Conservation (phyloP, 2,329 filamentous ascomycete genomes). For the Samsoniella hepiali region DNA sequence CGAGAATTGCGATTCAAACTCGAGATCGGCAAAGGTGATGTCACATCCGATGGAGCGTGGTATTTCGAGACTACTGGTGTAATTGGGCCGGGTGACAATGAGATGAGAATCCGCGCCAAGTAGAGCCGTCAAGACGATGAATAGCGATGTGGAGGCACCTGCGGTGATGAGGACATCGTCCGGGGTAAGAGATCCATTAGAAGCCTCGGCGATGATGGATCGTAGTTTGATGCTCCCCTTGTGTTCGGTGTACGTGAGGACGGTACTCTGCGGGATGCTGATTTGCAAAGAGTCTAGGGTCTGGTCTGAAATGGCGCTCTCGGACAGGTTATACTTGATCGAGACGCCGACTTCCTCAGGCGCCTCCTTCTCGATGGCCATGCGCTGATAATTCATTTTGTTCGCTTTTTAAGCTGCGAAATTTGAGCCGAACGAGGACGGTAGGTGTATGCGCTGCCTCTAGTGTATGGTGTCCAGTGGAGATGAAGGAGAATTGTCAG, state of each 20-base stretch:
- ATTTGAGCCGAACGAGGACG: not conserved
- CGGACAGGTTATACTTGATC: constrained; percentile 27
- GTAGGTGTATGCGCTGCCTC: not conserved
- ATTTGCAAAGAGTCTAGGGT: constrained; percentile 22
- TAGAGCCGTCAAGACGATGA: constrained; percentile 24
- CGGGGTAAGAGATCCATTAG: constrained; percentile 13
- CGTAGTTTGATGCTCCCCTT: constrained; percentile 22
- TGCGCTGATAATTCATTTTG: constrained; percentile 26
- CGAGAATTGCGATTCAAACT: constrained; percentile 22
- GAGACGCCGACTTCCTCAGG: constrained; percentile 26
- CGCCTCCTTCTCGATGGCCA: constrained; percentile 27
- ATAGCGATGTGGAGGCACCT: constrained; percentile 24
- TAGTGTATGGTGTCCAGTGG: not conserved
- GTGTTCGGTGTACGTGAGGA: not conserved
- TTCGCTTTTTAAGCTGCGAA: not conserved
- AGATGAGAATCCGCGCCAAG: constrained; percentile 22
- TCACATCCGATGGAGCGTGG: constrained; percentile 25
- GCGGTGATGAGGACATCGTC: constrained; percentile 25
- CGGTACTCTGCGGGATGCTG: not conserved
- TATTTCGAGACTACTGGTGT: constrained; percentile 26
- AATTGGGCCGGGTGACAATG: constrained; percentile 26
- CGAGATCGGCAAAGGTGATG: constrained; percentile 25
- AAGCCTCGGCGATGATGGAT: constrained; percentile 19
- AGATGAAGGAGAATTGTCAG: not conserved
- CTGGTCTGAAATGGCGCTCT: constrained; percentile 26